These are phyloP conservation scores for Amesomyces nigricolor DNA, from an alignment of 2,329 filamentous ascomycete species.

Conservation along the genomic window DNA sequence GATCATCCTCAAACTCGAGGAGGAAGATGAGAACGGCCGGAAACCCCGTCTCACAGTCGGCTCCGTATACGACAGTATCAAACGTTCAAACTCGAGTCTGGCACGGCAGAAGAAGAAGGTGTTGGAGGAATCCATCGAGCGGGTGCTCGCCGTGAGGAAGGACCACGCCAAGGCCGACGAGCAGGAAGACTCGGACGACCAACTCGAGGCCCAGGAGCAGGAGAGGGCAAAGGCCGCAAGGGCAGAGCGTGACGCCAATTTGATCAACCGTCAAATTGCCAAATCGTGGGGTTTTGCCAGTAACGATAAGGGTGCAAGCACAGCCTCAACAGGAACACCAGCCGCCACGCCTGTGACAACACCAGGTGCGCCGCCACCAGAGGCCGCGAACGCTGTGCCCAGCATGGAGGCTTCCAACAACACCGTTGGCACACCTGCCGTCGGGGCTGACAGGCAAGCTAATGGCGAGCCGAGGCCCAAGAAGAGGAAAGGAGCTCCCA, in stretches of 20 bases:
- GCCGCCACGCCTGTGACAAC: constrained; percentile 1
- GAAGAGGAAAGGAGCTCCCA: constrained; percentile 47
- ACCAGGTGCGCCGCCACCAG: not conserved
- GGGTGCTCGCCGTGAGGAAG: constrained; percentile 68
- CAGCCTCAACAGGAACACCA: not conserved
- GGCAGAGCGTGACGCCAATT: constrained; percentile 26
- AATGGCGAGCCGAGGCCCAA: constrained; percentile 65
- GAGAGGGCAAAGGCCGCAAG: constrained; percentile 23
- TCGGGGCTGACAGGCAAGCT: constrained; percentile 44
- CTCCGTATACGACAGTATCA: constrained; percentile 71
- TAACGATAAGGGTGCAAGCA: constrained; percentile 22
- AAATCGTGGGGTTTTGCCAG: constrained; percentile 35
- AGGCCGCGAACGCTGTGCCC: not conserved
- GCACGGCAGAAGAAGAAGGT: constrained; percentile 75
- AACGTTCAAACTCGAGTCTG: constrained; percentile 79
- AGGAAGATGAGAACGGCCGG: constrained; percentile 38
- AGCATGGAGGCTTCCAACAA: not conserved
- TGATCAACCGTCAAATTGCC: constrained; percentile 39
- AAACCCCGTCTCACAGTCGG: constrained; percentile 46
- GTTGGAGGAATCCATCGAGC: constrained; percentile 79
- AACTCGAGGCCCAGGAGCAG: constrained; percentile 24
- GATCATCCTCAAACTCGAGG: constrained; percentile 69
- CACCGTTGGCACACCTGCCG: not conserved
- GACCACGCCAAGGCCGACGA: constrained; percentile 55
- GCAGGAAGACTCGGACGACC: constrained; percentile 47